Percentiles rank a stretch among this genome's conserved stretches.
Conservation (phyloP, 495 filamentous ascomycete species). For the Podospora bellae-mahoneyi region DNA sequence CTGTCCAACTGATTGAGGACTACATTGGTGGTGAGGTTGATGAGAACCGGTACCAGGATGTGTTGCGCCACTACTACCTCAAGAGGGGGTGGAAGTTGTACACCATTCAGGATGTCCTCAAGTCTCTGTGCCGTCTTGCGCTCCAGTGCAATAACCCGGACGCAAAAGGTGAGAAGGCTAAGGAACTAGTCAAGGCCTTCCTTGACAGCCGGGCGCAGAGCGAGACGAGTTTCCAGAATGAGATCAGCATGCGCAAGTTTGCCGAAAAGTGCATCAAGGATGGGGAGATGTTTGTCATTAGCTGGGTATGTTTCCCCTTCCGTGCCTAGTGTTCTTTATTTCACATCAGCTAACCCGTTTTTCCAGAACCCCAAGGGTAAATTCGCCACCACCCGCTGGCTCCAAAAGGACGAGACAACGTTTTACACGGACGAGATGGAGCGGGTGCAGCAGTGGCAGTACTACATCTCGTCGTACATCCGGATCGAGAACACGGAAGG, state of each 20-base stretch:
- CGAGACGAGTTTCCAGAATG: conserved; percentile 76
- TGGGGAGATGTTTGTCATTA: conserved; percentile 81
- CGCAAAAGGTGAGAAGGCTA: conserved; percentile 78
- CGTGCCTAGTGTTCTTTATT: neutral
- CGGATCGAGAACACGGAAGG: conserved; percentile 88
- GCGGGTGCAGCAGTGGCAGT: conserved; percentile 68
- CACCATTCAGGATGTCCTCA: conserved; percentile 79
- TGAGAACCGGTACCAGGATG: conserved; percentile 76
- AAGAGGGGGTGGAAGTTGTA: conserved; percentile 87
- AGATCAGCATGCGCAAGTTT: conserved; percentile 81
- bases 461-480: conserved; percentile 89
- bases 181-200: conserved; percentile 79
- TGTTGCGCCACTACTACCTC: conserved; percentile 82
- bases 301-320: conserved; percentile 61
- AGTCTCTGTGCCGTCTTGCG: conserved; percentile 70
- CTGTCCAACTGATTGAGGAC: conserved; percentile 69
- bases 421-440: conserved; percentile 65
- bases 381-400: conserved; percentile 62
- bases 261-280: conserved; percentile 85
- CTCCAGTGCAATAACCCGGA: conserved; percentile 73
- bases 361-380: conserved; percentile 54
- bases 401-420: conserved; percentile 77
- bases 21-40: conserved; percentile 84
- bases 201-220: conserved; percentile 74
- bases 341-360: conserved; percentile 9